These are phyloP conservation scores for Xylaria cubensis DNA, from an alignment of 495 filamentous ascomycete genomes.

Conservation along the genomic window DNA sequence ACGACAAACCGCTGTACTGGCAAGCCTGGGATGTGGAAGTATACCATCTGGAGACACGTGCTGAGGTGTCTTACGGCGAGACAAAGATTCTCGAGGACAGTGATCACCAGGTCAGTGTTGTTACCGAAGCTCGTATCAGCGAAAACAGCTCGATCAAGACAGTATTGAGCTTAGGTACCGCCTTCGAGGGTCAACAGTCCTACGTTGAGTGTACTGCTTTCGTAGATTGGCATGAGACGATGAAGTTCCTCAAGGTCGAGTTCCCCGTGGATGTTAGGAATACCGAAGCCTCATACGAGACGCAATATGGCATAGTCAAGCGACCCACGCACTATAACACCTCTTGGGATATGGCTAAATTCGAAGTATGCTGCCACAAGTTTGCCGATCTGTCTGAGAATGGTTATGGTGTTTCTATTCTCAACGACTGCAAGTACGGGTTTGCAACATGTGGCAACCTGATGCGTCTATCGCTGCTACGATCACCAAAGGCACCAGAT, in stretches of 20 bases:
- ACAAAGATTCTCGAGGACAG: constrained; percentile 76
- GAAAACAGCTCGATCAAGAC: constrained; percentile 87
- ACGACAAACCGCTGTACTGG: constrained; percentile 98
- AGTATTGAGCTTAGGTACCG: constrained; percentile 77
- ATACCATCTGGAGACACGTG: constrained; percentile 87
- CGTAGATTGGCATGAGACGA: constrained; percentile 91
- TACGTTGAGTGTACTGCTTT: constrained; percentile 81
- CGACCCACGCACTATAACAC: constrained; percentile 97
- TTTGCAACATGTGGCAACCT: constrained; percentile 90
- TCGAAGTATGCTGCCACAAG: constrained; percentile 97
- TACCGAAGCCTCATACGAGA: constrained; percentile 95
- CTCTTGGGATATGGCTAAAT: constrained; percentile 98
- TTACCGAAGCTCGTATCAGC: constrained; percentile 84
- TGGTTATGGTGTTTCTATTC: constrained; percentile 88
- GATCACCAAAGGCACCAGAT: constrained; percentile 95
- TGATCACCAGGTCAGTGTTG: constrained; percentile 76
- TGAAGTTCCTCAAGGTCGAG: constrained; percentile 99
- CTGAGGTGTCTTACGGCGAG: constrained; percentile 69
- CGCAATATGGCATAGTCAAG: constrained; percentile 85
- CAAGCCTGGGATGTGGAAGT: constrained; percentile 99
- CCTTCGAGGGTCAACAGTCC: constrained; percentile 66
- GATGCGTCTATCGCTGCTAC: constrained; percentile 89
- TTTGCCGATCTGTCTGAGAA: constrained; percentile 96
- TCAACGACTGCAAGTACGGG: constrained; percentile 97
- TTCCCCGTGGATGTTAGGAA: constrained; percentile 93